Evolutionary conservation across 495 filamentous ascomycete genomes (phyloP).

Genomic region (Penicillium coffeae): DNA sequence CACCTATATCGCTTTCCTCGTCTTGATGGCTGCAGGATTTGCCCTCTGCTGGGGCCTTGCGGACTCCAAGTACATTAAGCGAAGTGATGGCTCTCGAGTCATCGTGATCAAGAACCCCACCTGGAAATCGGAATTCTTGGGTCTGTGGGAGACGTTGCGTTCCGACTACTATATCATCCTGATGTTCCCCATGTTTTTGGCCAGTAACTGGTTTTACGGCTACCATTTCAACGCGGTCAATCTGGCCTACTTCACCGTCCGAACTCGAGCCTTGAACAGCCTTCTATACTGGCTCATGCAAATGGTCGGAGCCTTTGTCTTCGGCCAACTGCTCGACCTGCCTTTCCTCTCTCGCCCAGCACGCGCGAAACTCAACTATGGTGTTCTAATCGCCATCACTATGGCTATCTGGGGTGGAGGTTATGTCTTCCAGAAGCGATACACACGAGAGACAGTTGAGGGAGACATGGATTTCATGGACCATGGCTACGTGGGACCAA

Average conservation of each 20-base stretch:
- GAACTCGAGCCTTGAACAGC: constrained; percentile 78
- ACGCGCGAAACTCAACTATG: constrained; percentile 71
- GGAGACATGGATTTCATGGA: constrained; percentile 60
- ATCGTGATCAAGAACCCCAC: constrained; percentile 86
- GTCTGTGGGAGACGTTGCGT: constrained; percentile 70
- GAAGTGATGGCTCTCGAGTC: constrained; percentile 76
- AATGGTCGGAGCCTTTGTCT: constrained; percentile 76
- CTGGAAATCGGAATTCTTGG: constrained; percentile 71
- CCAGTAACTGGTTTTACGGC: constrained; percentile 51
- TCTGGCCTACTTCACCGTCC: constrained; percentile 71
- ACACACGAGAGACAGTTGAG: constrained; percentile 50
- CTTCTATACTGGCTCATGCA: constrained; percentile 84
- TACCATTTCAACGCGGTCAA: constrained; percentile 54
- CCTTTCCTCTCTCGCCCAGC: constrained; percentile 58
- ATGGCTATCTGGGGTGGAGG: constrained; percentile 87
- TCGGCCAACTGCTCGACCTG: constrained; percentile 73
- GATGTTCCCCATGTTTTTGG: constrained; percentile 81
- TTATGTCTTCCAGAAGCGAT: constrained; percentile 69
- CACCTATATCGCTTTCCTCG: constrained; percentile 87
- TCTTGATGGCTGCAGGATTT: constrained; percentile 78
- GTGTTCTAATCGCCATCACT: constrained; percentile 65
- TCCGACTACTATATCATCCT: constrained; percentile 73
- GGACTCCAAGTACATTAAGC: constrained; percentile 71
- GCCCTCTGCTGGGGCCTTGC: constrained; percentile 67
- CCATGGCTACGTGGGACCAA: constrained; percentile 67